These are phyloP conservation scores for Geotrichum bryndzae DNA, from an alignment of 1,139 yeast species.

Conservation along the genomic window DNA sequence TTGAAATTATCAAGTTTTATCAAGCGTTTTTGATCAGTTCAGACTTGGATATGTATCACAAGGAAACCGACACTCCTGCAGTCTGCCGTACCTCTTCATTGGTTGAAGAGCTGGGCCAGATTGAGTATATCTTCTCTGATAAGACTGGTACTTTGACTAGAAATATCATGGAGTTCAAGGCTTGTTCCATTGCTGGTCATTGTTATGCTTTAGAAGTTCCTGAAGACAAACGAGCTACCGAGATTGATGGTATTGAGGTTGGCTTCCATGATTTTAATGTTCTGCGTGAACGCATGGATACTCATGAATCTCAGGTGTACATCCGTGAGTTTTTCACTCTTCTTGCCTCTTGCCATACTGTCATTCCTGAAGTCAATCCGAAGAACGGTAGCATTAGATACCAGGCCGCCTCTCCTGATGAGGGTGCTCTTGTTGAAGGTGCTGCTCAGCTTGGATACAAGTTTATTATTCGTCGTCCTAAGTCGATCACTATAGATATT, in stretches of 20 bases:
- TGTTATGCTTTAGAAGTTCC: slow-evolving; percentile 88
- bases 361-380: slow-evolving; percentile 77
- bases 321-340: slow-evolving; percentile 79
- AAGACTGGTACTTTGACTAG: slow-evolving; percentile 94
- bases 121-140: slow-evolving; percentile 90
- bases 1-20: slow-evolving; percentile 88
- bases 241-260: slow-evolving; percentile 71
- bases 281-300: slow-evolving; percentile 47
- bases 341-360: slow-evolving; percentile 93
- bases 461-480: slow-evolving; percentile 81
- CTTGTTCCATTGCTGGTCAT: slow-evolving; percentile 89
- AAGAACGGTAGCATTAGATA: slow-evolving; percentile 55
- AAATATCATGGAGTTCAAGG: slow-evolving; percentile 91
- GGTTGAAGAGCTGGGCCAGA: slow-evolving; percentile 95
- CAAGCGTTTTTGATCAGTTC: slow-evolving; percentile 93
- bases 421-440: slow-evolving; percentile 96
- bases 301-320: slow-evolving; percentile 48
- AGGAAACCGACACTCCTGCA: slow-evolving; percentile 84
- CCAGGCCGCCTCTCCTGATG: slow-evolving; percentile 99
- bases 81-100: slow-evolving; percentile 90
- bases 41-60: slow-evolving; percentile 88
- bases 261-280: slow-evolving; percentile 74
- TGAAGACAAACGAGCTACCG: slow-evolving; percentile 72
- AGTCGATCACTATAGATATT: slow-evolving; percentile 62
- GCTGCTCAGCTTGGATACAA: slow-evolving; percentile 85